Evolutionary conservation across 2,329 filamentous ascomycete species (phyloP).

Genomic region (Venturia aucupariae): DNA sequence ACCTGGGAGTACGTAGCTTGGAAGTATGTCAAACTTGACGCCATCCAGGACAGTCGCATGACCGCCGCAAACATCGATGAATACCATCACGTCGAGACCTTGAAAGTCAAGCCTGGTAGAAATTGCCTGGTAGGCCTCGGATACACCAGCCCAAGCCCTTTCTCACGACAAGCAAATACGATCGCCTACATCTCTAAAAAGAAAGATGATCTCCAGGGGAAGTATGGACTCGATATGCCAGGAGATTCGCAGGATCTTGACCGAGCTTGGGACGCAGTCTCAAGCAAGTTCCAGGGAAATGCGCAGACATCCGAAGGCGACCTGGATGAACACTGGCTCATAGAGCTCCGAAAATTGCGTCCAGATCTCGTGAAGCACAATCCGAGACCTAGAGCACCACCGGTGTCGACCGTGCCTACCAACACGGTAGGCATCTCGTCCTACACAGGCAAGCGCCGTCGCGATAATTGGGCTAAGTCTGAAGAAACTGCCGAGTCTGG

Average conservation of each 20-base stretch:
- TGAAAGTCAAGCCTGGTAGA: neutral
- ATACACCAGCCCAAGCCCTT: neutral
- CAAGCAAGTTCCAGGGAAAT: neutral
- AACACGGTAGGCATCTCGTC: neutral
- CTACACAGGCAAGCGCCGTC: neutral
- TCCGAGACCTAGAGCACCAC: neutral
- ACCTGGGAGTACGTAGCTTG: neutral
- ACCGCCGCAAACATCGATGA: neutral
- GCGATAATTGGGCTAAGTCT: neutral
- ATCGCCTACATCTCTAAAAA: neutral
- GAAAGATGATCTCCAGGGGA: neutral
- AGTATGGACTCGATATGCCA: neutral
- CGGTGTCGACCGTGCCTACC: neutral
- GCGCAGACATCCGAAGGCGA: neutral
- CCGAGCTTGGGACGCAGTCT: neutral
- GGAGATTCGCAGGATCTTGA: neutral
- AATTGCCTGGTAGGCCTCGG: neutral
- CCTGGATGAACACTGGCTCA: neutral
- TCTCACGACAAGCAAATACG: neutral
- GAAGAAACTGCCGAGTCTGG: neutral
- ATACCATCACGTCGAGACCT: neutral
- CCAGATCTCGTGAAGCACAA: neutral
- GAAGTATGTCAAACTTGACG: neutral
- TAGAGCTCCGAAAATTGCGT: neutral
- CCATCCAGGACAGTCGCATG: neutral